These are phyloP conservation scores for Coemansia sp. DNA, from an alignment of 192 early-diverging fungal species.

Conservation along the genomic window DNA sequence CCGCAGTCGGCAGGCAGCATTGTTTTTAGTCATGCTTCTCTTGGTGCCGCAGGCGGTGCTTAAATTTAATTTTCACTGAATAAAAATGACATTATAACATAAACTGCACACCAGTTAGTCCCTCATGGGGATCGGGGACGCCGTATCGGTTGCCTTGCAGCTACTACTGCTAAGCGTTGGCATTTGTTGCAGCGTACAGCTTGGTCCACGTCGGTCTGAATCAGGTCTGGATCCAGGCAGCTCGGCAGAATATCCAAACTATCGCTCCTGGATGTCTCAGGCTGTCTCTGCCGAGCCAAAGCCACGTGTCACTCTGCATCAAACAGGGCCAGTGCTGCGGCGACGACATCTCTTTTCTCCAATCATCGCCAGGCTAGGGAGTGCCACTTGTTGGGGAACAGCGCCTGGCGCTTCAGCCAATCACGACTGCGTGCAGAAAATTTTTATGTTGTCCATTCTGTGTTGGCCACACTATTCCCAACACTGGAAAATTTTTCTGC, in stretches of 20 bases:
- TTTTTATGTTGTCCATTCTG: constrained; percentile 18
- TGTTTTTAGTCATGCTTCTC: background rate
- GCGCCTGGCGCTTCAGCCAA: constrained; percentile 6
- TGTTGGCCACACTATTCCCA: constrained; percentile 7
- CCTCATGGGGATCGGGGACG: background rate
- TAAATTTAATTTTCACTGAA: background rate
- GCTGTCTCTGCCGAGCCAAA: too few species aligned
- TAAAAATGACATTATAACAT: background rate
- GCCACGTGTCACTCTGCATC: too few species aligned
- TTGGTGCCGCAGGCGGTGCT: background rate
- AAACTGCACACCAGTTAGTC: background rate
- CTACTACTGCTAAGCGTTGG: background rate
- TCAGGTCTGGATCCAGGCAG: background rate
- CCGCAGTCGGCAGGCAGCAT: background rate
- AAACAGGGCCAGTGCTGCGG: background rate
- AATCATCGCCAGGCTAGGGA: background rate
- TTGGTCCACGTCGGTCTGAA: background rate
- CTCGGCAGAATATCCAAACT: background rate
- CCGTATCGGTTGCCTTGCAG: background rate
- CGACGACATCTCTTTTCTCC: background rate
- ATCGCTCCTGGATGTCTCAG: background rate
- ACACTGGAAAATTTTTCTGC: constrained; percentile 15
- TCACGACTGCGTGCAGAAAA: constrained; percentile 4
- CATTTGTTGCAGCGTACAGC: background rate
- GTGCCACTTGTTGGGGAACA: constrained; percentile 3